A percentile compares a stretch with the other conserved stretches of the same genome.
Evolutionary conservation across 2,329 filamentous ascomycete genomes (phyloP).

Genomic region (Sporothrix humicola): DNA sequence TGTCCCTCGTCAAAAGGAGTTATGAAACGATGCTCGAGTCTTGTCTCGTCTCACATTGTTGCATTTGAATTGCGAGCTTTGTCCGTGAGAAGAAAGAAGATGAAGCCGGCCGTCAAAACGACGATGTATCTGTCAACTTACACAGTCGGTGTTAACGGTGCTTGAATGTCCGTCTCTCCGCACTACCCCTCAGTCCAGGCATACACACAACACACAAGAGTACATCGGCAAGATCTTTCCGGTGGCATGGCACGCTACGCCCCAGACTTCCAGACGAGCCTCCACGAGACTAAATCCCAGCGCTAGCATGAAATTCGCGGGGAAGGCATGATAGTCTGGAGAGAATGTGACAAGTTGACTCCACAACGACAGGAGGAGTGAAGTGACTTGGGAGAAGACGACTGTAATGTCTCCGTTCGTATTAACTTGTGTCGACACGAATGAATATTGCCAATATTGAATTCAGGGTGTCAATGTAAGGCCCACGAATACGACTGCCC

Average conservation of each 20-base stretch:
- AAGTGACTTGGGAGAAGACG: no score
- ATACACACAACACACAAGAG: background rate
- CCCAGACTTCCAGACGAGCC: no score
- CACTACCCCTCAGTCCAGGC: background rate
- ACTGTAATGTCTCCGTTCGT: no score
- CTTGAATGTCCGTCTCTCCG: conserved; percentile 11
- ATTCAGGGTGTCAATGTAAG: no score
- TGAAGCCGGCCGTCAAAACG: background rate
- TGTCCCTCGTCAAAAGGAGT: background rate
- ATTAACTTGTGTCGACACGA: no score
- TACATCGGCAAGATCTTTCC: background rate
- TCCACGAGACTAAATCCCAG: no score
- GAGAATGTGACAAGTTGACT: no score
- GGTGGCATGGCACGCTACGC: background rate
- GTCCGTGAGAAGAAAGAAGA: background rate
- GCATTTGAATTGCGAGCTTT: conserved; percentile 16
- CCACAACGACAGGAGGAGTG: no score
- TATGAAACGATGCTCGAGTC: background rate
- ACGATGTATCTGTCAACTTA: background rate
- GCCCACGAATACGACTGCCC: no score
- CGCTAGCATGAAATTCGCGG: no score
- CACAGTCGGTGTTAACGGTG: conserved; percentile 15
- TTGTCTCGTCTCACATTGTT: background rate
- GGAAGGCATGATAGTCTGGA: no score
- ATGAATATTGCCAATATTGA: no score